These are phyloP conservation scores for Samsoniella hepiali DNA, from an alignment of 2,329 filamentous ascomycete genomes.

Conservation along the genomic window DNA sequence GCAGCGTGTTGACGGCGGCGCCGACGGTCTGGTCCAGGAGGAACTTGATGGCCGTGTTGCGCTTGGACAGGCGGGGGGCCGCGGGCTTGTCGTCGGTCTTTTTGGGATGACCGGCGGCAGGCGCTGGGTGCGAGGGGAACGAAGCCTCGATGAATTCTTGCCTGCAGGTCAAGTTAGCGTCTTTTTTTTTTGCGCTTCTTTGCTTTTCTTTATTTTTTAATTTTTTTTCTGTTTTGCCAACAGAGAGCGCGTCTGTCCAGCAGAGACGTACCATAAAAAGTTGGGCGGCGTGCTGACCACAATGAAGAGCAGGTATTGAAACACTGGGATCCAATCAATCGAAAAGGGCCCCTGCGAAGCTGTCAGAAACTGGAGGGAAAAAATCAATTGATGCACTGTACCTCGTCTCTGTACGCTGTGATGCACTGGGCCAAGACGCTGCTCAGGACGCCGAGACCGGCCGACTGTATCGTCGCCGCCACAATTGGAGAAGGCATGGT, in stretches of 20 bases:
- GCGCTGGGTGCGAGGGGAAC: constrained; percentile 63
- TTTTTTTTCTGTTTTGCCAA: too few relatives aligned
- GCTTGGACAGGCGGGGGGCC: constrained; percentile 49
- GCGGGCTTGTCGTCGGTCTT: constrained; percentile 40
- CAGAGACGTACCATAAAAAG: constrained; percentile 65
- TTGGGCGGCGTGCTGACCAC: constrained; percentile 76
- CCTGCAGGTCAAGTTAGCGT: constrained; percentile 35
- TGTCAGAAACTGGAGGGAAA: constrained; percentile 1
- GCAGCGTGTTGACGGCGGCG: constrained; percentile 60
- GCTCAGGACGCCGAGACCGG: constrained; percentile 61
- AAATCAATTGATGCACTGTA: constrained; percentile 33
- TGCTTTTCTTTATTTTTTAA: too few relatives aligned
- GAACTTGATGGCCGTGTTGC: constrained; percentile 66
- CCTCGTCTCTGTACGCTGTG: constrained; percentile 57
- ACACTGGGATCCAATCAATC: constrained; percentile 64
- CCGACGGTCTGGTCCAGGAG: constrained; percentile 66
- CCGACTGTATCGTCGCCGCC: constrained; percentile 62
- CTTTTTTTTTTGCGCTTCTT: too few relatives aligned
- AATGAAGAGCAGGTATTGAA: constrained; percentile 75
- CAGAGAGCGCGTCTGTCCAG: neutral
- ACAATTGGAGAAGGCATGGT: constrained; percentile 43
- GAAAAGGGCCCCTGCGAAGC: constrained; percentile 46
- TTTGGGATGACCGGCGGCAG: constrained; percentile 36
- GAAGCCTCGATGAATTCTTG: constrained; percentile 72
- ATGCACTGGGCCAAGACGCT: constrained; percentile 73